These are phyloP conservation scores for Ceratocystis huliohia DNA, from an alignment of 2,329 filamentous ascomycete species.

Conservation along the genomic window DNA sequence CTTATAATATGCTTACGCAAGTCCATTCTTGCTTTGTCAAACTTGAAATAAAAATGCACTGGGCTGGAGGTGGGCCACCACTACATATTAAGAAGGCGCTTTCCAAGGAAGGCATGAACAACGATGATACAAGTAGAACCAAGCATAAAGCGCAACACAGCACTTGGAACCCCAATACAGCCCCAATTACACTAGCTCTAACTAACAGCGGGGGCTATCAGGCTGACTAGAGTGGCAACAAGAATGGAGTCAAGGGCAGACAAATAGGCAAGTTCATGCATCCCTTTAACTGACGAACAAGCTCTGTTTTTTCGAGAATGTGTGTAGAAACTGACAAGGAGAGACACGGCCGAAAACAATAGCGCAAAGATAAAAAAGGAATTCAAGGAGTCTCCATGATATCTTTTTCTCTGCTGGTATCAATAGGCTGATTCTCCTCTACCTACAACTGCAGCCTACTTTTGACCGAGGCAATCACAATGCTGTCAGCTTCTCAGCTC, in stretches of 20 bases:
- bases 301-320: neutral
- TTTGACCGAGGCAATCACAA: no score
- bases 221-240: neutral
- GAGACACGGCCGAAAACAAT: neutral
- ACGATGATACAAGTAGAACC: neutral
- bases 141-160: neutral
- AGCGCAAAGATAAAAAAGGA: neutral
- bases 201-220: neutral
- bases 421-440: no score
- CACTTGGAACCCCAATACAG: no score
- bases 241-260: neutral
- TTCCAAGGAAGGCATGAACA: neutral
- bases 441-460: no score
- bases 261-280: neutral
- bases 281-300: neutral
- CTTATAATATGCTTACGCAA: no score
- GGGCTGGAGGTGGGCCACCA: neutral
- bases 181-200: no score
- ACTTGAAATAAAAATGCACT: slow-evolving; percentile 3
- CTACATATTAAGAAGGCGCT: neutral
- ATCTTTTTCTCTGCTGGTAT: neutral
- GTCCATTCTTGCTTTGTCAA: no score
- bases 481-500: no score
- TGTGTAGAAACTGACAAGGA: neutral
- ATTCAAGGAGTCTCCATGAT: neutral